Conservation (phyloP, 768 basidiomycete genomes). For the Mycena vitilis region DNA sequence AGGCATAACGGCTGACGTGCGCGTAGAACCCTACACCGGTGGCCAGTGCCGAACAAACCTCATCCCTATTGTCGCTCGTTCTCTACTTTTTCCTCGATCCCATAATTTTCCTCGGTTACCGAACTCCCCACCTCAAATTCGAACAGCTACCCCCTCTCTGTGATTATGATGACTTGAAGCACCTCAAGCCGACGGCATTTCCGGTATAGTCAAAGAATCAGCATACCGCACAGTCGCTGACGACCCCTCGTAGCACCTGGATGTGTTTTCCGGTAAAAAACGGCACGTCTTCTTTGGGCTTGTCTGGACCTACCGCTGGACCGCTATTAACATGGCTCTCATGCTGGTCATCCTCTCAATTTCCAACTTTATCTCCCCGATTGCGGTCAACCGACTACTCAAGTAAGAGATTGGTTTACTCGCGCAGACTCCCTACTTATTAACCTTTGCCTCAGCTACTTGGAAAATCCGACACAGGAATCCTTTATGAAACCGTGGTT, state of each 20-base stretch:
- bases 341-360: constrained; percentile 44
- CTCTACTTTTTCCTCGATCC: constrained; percentile 67
- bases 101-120: constrained; percentile 56
- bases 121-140: constrained; percentile 55
- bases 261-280: constrained; percentile 23
- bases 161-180: constrained; percentile 60
- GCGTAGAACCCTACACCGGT: constrained; percentile 46
- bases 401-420: constrained; percentile 40
- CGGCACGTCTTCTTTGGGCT: constrained; percentile 54
- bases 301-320: constrained; percentile 48
- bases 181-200: constrained; percentile 43
- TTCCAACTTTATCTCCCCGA: constrained; percentile 49
- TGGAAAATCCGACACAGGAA: constrained; percentile 64
- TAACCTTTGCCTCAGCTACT: constrained; percentile 52
- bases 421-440: not conserved
- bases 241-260: constrained; percentile 17
- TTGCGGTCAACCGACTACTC: constrained; percentile 57
- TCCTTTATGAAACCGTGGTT: constrained; percentile 73
- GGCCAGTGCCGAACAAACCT: constrained; percentile 62
- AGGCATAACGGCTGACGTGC: not conserved
- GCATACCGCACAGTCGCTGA: constrained; percentile 29
- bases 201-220: constrained; percentile 42
- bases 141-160: constrained; percentile 73
- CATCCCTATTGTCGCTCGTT: constrained; percentile 56
- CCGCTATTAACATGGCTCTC: constrained; percentile 38